Base-by-base conservation (phyloP, 2,329 filamentous ascomycete genomes). In the Cercospora sesami region DNA sequence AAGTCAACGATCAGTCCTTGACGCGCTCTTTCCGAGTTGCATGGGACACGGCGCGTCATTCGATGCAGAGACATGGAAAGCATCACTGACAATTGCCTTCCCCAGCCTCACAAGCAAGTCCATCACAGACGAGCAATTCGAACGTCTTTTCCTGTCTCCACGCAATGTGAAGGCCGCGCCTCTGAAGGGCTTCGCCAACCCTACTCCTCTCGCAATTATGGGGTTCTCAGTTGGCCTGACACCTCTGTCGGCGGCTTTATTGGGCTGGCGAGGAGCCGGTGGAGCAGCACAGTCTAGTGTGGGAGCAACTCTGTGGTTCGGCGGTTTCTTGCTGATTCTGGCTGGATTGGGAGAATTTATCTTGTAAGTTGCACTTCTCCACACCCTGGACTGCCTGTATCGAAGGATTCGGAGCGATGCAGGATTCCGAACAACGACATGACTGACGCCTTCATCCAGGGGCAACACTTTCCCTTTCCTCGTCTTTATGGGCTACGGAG, bases 311-410 rank as follows among this genome's bases (percentile, higher is more conserved):
- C 68, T 77, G 58, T 76, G 76, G 74, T 68, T 80, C 58, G 78
- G 78, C 53, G 78, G 78, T 51, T 66, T 78, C 16, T 72, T 79
- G 8, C 73, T 79, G 71, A 65, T 76, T n/a, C 48, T 79, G 51
- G 75, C 75, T 18, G 72, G 74, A n/a, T 63, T 79, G 14, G 74
- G 78, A 31, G 77, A 79, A 61, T 79, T 79, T 61, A 62, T 80
- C 51, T 69, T 79, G 16, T 75, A 16, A 60, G 58, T 60, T 42
- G 36, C 36, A 42, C 7, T 42, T 42, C 7, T n/a, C 36, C 16
- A 39, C 36, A n/a, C 36, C 14, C 14, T 16, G 16, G 14, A 26
- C 26, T 42, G 36, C 16, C 6, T 16, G 5, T 8, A 8, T n/a
- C 36, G 3, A 42, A 42, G 7, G 14, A 14, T 8, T 39, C 36